These are phyloP conservation scores for Epichloe sp. DNA, from an alignment of 2,329 filamentous ascomycete genomes.

Conservation along the genomic window DNA sequence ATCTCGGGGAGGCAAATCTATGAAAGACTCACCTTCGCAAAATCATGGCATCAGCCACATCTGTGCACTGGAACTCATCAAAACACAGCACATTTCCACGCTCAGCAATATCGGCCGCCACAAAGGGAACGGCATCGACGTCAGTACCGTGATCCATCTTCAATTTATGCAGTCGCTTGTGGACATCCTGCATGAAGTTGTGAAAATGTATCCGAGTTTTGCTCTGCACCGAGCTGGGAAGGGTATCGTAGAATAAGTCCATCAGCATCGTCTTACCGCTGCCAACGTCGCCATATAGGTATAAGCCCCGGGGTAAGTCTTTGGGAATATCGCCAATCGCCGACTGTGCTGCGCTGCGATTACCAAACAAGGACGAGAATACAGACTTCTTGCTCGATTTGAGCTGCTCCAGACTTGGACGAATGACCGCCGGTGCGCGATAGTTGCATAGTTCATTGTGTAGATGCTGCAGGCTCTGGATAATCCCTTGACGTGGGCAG, in stretches of 20 bases:
- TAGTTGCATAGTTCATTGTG: conserved; percentile 73
- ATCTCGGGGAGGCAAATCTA: neutral
- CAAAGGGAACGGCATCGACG: conserved; percentile 78
- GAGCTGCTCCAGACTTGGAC: conserved; percentile 61
- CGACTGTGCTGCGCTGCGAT: conserved; percentile 23
- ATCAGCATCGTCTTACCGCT: conserved; percentile 99
- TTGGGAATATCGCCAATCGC: conserved; percentile 45
- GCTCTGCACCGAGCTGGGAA: conserved; percentile 63
- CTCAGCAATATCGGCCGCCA: conserved; percentile 88
- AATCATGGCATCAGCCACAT: conserved; percentile 98
- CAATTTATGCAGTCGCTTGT: conserved; percentile 77
- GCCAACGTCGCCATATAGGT: conserved; percentile 92
- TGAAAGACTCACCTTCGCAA: conserved; percentile 46
- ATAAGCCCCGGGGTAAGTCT: conserved; percentile 76
- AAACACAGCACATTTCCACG: conserved; percentile 82
- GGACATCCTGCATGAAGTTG: conserved; percentile 98
- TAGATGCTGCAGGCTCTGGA: conserved; percentile 77
- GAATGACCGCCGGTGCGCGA: conserved; percentile 57
- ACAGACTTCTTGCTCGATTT: conserved; percentile 41
- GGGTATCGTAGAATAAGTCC: conserved; percentile 93
- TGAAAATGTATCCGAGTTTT: conserved; percentile 97
- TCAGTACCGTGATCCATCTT: conserved; percentile 84
- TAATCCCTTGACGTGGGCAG: conserved; percentile 48
- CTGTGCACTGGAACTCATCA: conserved; percentile 97
- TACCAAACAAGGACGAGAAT: conserved; percentile 50